Base-by-base conservation (phyloP, 1,139 yeast genomes). In the Geotrichum phurueaensis region DNA sequence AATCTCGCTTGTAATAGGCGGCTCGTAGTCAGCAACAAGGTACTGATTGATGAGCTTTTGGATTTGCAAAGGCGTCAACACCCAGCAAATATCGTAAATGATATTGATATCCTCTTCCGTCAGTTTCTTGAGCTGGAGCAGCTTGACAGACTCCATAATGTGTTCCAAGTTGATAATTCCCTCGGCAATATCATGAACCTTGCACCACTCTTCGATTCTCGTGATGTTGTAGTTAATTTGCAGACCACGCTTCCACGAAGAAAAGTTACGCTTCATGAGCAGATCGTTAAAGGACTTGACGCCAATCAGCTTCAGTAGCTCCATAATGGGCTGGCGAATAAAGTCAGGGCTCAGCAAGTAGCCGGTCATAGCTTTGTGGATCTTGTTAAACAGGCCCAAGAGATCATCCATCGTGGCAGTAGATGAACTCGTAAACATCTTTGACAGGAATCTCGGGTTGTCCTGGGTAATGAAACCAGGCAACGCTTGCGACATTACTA, bases 221-320 rank as follows among this genome's bases (percentile, higher is more conserved):
- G 99, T 94, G 60, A 92, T 95, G 74, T 95, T 95, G 78, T 95
- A 95, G 73, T 91, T 94, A 76, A 95, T 84, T 76, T 95, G 99
- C 67, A 95, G 81, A 59, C 99, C 99, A 72, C 99, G 86, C 79
- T 94, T 94, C 99, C 99, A 95, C n/a, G 97, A 87, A 71, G 94
- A 79, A 76, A 92, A 95, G 76, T 87, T 88, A 74, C 97, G 85
- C 78, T 97, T 86, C 96, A 94, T 89, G 60, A 95, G 85, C 76
- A 95, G 80, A 73, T 95, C 99, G 73, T 95, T 95, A 81, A 95
- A 95, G 76, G 98, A 91, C 68, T 86, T 84, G 22, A 96, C 96
- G 73, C 96, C 97, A 61, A 95, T 91, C 73, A 89, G 87, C 71
- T 87, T 85, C 69, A 95, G 79, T 68, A 94, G 78, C 70, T 92